Evolutionary conservation across 169 alveolate species (phyloP).

Genomic region (Amoebophrya sp.): DNA sequence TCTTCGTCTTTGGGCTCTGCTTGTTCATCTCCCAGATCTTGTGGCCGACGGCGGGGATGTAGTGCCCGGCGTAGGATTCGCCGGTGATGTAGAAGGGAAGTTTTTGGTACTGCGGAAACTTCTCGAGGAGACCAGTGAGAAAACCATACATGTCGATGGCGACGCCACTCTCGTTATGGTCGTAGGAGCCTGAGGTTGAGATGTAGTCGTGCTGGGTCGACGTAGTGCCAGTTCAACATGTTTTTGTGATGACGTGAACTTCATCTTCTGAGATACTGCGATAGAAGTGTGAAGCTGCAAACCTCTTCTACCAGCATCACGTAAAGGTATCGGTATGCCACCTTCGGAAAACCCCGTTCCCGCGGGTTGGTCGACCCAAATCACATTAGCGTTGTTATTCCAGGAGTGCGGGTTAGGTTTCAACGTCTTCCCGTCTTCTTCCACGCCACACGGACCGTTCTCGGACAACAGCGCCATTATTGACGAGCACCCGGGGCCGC

Average conservation of each 20-base stretch:
- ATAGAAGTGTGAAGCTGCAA: too few relatives aligned
- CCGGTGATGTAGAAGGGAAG: conserved; percentile 58
- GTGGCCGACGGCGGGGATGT: conserved; percentile 8
- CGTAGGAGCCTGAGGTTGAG: conserved; percentile 6
- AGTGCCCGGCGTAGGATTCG: conserved; percentile 66
- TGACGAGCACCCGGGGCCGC: conserved; percentile 74
- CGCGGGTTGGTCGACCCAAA: conserved; percentile 69
- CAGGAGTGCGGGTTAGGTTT: conserved; percentile 47
- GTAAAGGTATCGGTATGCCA: too few relatives aligned
- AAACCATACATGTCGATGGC: conserved; percentile 36
- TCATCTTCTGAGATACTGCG: too few relatives aligned
- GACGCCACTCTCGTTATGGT: conserved; percentile 28
- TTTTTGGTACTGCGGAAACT: conserved; percentile 37
- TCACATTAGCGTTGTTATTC: conserved; percentile 50
- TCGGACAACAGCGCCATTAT: conserved; percentile 54
- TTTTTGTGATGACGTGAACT: too few relatives aligned
- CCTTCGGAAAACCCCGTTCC: conserved; percentile 60
- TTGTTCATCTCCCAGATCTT: neutral
- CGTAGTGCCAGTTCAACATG: too few relatives aligned
- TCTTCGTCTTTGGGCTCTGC: conserved; percentile 17
- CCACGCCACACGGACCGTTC: conserved; percentile 51
- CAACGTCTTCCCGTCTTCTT: conserved; percentile 16
- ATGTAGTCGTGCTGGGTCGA: too few relatives aligned
- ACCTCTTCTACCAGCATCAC: too few relatives aligned
- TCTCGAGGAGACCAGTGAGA: conserved; percentile 35